Evolutionary conservation across 139 green algal genomes (phyloP).

Genomic region (Closterium sp.): DNA sequence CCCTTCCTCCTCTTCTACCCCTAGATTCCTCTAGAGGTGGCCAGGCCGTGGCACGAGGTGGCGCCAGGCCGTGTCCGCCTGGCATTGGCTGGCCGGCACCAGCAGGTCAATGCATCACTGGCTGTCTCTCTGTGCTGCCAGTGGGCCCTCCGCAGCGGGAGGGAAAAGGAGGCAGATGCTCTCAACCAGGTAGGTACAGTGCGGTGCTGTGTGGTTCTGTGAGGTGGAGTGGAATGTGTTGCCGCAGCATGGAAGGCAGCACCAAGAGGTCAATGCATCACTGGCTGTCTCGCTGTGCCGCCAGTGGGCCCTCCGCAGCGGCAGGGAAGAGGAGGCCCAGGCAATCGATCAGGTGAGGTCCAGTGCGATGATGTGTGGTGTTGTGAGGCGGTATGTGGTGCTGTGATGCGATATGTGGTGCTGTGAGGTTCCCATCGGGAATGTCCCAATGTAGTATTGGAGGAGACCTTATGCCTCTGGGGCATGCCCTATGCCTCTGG

Average conservation of each 20-base stretch:
- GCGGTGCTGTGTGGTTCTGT: no score
- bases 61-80: slow-evolving; percentile 37
- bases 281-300: slow-evolving; percentile 78
- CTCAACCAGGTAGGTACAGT: neutral
- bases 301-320: slow-evolving; percentile 5
- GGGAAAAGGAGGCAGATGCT: neutral
- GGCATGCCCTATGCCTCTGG: no score
- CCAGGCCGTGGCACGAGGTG: neutral
- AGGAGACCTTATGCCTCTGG: no score
- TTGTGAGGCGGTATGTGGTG: no score
- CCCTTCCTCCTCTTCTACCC: no score
- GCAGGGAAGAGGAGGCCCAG: neutral
- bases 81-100: slow-evolving; percentile 77
- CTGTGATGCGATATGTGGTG: no score
- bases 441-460: no score
- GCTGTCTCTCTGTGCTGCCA: slow-evolving; percentile 73
- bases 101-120: slow-evolving; percentile 79
- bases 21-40: slow-evolving; percentile 18
- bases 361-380: no score
- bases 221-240: no score
- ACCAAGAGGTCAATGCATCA: slow-evolving; percentile 80
- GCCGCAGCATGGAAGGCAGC: slow-evolving; percentile 60
- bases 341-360: slow-evolving; percentile 1
- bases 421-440: no score
- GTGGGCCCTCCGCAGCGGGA: slow-evolving; percentile 8